A percentile compares a stretch with the other conserved stretches of the same genome.
Evolutionary conservation across 148 eudicot genomes (phyloP).

Genomic region (Rhododendron griersonianum): DNA sequence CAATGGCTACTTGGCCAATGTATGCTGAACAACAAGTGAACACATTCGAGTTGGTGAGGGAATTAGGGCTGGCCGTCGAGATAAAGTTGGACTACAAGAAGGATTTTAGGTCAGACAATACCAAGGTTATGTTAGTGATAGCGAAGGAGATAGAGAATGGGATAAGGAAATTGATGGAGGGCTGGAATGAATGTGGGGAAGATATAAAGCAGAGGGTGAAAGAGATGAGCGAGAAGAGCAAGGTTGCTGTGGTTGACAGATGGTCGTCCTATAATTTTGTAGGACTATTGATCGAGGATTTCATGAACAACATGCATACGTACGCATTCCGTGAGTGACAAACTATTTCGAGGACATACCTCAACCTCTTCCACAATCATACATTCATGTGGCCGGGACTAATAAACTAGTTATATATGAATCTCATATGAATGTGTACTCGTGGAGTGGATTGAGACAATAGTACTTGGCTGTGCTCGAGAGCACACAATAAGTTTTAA

Average conservation of each 20-base stretch:
- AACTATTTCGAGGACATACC: too few species aligned
- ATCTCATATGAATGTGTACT: too few species aligned
- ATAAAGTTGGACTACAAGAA: constrained; percentile 18
- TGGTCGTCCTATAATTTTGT: constrained; percentile 21
- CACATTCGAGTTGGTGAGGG: constrained; percentile 23
- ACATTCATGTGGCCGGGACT: too few species aligned
- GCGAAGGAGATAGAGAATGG: constrained; percentile 28
- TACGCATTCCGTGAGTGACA: too few species aligned
- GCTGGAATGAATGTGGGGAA: not conserved
- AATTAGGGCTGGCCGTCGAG: constrained; percentile 22
- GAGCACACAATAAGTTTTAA: too few species aligned
- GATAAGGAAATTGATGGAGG: constrained; percentile 15
- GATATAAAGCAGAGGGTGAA: constrained; percentile 3
- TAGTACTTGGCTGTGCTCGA: too few species aligned
- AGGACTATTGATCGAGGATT: not conserved
- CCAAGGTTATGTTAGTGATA: constrained; percentile 13
- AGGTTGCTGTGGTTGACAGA: constrained; percentile 15
- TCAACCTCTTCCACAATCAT: too few species aligned
- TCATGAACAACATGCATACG: too few species aligned
- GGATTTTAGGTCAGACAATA: not conserved
- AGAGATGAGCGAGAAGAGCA: constrained; percentile 16
- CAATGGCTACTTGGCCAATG: constrained; percentile 27
- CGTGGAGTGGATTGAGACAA: too few species aligned
- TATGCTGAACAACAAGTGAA: constrained; percentile 26
- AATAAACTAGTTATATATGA: too few species aligned